Conservation (phyloP, 2,329 filamentous ascomycete genomes). For the Alternaria gansuensis region DNA sequence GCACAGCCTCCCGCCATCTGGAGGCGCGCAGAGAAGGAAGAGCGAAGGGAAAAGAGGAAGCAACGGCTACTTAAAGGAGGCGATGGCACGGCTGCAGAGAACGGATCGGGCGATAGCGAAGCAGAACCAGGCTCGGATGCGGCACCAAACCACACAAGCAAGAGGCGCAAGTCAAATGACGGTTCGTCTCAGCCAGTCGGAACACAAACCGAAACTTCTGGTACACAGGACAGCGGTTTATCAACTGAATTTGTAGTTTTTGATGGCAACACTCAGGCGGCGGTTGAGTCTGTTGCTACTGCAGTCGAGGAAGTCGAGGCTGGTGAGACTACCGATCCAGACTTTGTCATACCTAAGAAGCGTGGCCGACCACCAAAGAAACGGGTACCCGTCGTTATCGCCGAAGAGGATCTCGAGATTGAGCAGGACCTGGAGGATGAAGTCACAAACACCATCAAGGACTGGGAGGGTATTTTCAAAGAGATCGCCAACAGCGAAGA, state of each 20-base stretch:
- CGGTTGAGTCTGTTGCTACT: conserved; percentile 35
- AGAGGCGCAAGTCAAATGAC: conserved; percentile 38
- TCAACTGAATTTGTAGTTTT: conserved; percentile 31
- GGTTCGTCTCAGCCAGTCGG: conserved; percentile 26
- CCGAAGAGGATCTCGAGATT: conserved; percentile 58
- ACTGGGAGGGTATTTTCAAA: conserved; percentile 45
- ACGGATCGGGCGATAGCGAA: conserved; percentile 13
- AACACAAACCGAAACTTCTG: conserved; percentile 15
- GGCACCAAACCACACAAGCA: conserved; percentile 29
- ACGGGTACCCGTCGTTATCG: conserved; percentile 47
- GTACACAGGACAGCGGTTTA: conserved; percentile 13
- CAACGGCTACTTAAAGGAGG: conserved; percentile 22
- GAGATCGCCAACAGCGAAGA: conserved; percentile 43
- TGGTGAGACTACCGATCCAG: conserved; percentile 23
- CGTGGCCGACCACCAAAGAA: conserved; percentile 51
- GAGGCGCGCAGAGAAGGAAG: conserved; percentile 64
- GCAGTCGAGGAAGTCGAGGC: conserved; percentile 32
- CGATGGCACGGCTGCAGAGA: conserved; percentile 19
- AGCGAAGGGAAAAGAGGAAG: conserved; percentile 47
- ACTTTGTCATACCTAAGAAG: conserved; percentile 47
- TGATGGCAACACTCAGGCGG: conserved; percentile 34
- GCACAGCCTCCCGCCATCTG: conserved; percentile 79
- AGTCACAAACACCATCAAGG: conserved; percentile 50
- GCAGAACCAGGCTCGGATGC: conserved; percentile 23
- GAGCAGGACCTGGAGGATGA: conserved; percentile 59